These are phyloP conservation scores for Xanthoconium separans DNA, from an alignment of 1,284 basidiomycete species.

Conservation along the genomic window DNA sequence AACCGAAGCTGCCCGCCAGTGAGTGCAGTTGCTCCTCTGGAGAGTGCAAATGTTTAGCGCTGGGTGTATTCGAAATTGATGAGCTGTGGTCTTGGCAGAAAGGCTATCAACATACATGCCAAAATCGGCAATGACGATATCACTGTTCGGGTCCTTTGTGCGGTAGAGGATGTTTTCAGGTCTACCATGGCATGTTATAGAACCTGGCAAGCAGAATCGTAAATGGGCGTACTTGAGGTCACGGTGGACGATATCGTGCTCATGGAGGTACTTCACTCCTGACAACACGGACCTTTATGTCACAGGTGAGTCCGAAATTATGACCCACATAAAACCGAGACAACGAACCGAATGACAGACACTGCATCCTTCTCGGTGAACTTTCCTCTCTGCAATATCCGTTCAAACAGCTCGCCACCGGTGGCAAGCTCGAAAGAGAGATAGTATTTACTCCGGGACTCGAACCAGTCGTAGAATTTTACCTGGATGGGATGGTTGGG, in stretches of 20 bases:
- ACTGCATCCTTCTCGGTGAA: constrained; percentile 90
- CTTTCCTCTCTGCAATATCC: constrained; percentile 79
- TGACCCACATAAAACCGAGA: background rate
- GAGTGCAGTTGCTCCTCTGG: constrained; percentile 78
- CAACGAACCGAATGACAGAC: constrained; percentile 54
- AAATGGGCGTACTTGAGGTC: constrained; percentile 75
- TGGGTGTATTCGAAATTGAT: constrained; percentile 28
- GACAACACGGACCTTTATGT: constrained; percentile 66
- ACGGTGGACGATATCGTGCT: constrained; percentile 88
- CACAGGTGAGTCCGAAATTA: background rate
- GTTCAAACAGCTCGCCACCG: constrained; percentile 88
- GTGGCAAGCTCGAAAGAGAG: constrained; percentile 88
- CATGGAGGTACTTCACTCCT: constrained; percentile 81
- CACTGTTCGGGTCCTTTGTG: constrained; percentile 67
- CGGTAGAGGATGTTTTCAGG: constrained; percentile 96
- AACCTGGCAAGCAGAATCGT: background rate
- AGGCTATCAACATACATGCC: constrained; percentile 71
- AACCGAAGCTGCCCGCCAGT: constrained; percentile 90
- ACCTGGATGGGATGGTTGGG: constrained; percentile 49
- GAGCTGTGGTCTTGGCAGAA: background rate
- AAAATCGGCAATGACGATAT: constrained; percentile 93
- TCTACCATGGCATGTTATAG: constrained; percentile 36
- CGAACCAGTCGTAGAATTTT: constrained; percentile 93
- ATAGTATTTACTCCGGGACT: constrained; percentile 88
- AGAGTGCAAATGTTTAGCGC: constrained; percentile 82